Conservation (phyloP, 768 basidiomycete species). For the Scleroderma citrinum region DNA sequence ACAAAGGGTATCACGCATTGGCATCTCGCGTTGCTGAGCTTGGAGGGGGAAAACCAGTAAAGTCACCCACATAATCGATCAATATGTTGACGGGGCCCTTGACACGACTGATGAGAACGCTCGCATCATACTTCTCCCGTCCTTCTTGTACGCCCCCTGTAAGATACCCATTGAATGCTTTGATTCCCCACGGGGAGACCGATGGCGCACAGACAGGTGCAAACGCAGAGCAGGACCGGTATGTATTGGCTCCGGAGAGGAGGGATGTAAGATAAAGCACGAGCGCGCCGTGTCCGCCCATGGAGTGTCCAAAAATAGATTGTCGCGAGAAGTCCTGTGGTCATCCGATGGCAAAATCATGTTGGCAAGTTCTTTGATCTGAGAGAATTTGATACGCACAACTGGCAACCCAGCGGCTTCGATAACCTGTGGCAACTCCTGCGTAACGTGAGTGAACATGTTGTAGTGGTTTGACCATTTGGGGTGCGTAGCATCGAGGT, state of each 20-base stretch:
- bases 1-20: neutral
- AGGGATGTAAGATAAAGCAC: constrained; percentile 78
- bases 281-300: constrained; percentile 96
- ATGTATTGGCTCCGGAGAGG: constrained; percentile 49
- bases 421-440: constrained; percentile 80
- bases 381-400: constrained; percentile 37
- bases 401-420: constrained; percentile 69
- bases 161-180: constrained; percentile 86
- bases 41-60: too few relatives aligned
- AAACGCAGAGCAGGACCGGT: constrained; percentile 87
- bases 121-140: constrained; percentile 71
- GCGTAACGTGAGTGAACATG: constrained; percentile 81
- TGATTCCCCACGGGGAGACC: constrained; percentile 85
- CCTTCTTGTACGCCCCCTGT: constrained; percentile 74
- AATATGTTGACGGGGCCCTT: constrained; percentile 70
- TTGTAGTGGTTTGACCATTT: constrained; percentile 73
- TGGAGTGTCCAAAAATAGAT: constrained; percentile 94
- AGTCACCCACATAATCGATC: constrained; percentile 69
- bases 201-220: constrained; percentile 82
- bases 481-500: constrained; percentile 81
- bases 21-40: too few relatives aligned
- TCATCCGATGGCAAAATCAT: neutral
- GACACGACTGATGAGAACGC: constrained; percentile 63
- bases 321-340: constrained; percentile 80
- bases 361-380: too few relatives aligned